A percentile compares a stretch with the other conserved stretches of the same genome.
These are phyloP conservation scores for Phialophora tarda DNA, from an alignment of 2,329 filamentous ascomycete genomes.

Conservation along the genomic window DNA sequence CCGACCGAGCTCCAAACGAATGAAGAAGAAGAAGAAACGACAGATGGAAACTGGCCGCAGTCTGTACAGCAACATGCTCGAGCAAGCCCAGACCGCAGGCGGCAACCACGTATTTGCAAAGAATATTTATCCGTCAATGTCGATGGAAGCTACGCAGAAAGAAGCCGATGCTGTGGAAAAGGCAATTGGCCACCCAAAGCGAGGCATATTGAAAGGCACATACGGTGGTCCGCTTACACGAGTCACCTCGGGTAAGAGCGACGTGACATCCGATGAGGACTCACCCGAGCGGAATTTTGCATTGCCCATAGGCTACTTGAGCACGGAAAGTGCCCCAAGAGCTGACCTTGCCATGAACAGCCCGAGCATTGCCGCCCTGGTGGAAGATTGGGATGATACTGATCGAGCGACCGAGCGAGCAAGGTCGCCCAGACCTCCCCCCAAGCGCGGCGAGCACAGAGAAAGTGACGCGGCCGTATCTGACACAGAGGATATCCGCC, in stretches of 20 bases:
- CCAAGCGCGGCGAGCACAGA: constrained; percentile 22
- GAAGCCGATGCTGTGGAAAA: constrained; percentile 58
- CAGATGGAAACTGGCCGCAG: constrained; percentile 75
- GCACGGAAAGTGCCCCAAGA: constrained; percentile 34
- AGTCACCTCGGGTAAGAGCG: constrained; percentile 33
- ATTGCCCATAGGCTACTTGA: constrained; percentile 38
- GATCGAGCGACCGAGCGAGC: constrained; percentile 9
- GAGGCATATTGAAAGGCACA: constrained; percentile 35
- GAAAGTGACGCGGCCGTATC: constrained; percentile 30
- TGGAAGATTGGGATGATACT: constrained; percentile 34
- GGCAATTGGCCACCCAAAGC: constrained; percentile 52
- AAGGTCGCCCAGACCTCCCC: constrained; percentile 15
- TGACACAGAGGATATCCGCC: constrained; percentile 28
- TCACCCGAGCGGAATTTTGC: constrained; percentile 35
- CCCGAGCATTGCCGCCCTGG: constrained; percentile 37
- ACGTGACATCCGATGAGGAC: constrained; percentile 37
- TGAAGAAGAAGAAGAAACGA: constrained; percentile 88
- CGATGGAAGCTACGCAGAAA: constrained; percentile 49
- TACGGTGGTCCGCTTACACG: constrained; percentile 37
- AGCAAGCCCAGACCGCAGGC: constrained; percentile 61
- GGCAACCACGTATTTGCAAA: constrained; percentile 59
- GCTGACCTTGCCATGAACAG: constrained; percentile 39
- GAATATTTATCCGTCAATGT: constrained; percentile 41
- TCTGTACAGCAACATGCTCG: constrained; percentile 78
- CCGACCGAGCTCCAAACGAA: constrained; percentile 80